Evolutionary conservation across 768 basidiomycete genomes (phyloP).

Genomic region (Podaxis mareebaensis): DNA sequence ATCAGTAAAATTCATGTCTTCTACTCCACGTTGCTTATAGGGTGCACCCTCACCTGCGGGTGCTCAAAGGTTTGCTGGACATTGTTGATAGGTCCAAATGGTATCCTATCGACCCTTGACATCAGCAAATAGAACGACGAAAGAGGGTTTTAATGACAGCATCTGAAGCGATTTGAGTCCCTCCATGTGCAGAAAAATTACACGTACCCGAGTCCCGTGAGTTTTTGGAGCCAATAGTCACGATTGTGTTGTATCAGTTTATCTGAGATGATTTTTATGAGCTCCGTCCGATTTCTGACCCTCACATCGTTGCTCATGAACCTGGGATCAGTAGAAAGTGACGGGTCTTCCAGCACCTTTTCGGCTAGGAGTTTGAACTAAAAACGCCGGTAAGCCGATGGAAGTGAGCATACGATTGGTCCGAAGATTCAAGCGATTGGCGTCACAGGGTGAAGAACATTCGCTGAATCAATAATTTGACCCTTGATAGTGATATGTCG

Average conservation of each 20-base stretch:
- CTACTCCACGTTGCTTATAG: constrained; percentile 14
- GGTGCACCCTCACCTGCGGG: constrained; percentile 51
- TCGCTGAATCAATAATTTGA: not conserved
- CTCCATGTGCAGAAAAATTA: not conserved
- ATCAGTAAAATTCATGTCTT: constrained; percentile 14
- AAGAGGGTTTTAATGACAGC: not conserved
- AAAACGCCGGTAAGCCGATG: constrained; percentile 10
- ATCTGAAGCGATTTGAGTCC: not conserved
- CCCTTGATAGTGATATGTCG: not conserved
- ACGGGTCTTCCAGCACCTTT: constrained; percentile 61
- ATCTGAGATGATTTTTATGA: constrained; percentile 68
- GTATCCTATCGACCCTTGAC: constrained; percentile 49
- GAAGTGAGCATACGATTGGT: constrained; percentile 3
- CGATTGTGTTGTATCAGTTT: constrained; percentile 57
- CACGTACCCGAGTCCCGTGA: constrained; percentile 80
- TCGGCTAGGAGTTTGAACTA: constrained; percentile 73
- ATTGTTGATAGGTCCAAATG: constrained; percentile 91
- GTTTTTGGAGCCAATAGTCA: constrained; percentile 71
- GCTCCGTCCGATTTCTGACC: constrained; percentile 71
- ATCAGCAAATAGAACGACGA: not conserved
- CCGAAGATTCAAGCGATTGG: not conserved
- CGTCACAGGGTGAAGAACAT: constrained; percentile 1
- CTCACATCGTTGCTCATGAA: constrained; percentile 77
- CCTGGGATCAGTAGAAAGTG: constrained; percentile 56
- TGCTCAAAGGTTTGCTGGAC: constrained; percentile 89